phyloP scores from a whole-genome alignment of 1,284 basidiomycete genomes.

The Omphalotus olearius region DNA sequence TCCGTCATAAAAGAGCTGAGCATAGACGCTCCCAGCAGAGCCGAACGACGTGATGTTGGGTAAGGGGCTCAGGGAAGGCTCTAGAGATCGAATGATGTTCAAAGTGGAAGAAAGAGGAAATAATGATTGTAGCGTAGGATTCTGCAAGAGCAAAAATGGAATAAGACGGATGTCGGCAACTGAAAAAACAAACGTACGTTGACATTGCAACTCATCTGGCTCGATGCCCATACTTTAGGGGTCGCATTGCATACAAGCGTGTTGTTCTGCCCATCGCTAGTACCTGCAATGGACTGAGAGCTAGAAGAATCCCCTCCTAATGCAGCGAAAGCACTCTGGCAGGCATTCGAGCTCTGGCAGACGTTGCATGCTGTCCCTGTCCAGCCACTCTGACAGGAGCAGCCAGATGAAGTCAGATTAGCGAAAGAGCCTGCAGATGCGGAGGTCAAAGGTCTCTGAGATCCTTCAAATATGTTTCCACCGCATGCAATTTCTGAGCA shows the following conservation, averaged over 20 bases:
- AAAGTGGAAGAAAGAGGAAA: slow-evolving; percentile 67
- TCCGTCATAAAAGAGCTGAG: slow-evolving; percentile 81
- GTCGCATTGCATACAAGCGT: slow-evolving; percentile 62
- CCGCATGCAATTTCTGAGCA: slow-evolving; percentile 73
- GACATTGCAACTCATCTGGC: slow-evolving; percentile 74
- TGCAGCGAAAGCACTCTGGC: slow-evolving; percentile 50
- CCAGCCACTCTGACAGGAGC: slow-evolving; percentile 72
- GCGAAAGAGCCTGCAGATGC: slow-evolving; percentile 40
- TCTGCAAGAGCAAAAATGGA: slow-evolving; percentile 37
- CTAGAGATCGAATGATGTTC: slow-evolving; percentile 73
- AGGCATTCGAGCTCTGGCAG: slow-evolving; percentile 57
- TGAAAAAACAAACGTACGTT: slow-evolving; percentile 47
- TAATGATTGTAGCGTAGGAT: slow-evolving; percentile 72
- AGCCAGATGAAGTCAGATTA: slow-evolving; percentile 60
- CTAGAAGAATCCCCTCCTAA: slow-evolving; percentile 31
- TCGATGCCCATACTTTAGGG: slow-evolving; percentile 58
- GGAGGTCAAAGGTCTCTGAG: slow-evolving; percentile 46
- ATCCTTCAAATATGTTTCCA: slow-evolving; percentile 73
- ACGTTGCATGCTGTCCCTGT: slow-evolving; percentile 76
- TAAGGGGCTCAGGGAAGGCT: slow-evolving; percentile 63
- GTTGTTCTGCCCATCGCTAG: slow-evolving; percentile 39
- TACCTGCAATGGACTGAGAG: slow-evolving; percentile 20
- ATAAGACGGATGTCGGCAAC: no score
- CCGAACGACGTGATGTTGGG: slow-evolving; percentile 64
- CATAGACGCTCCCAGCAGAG: slow-evolving; percentile 50